These are phyloP conservation scores for Suillus brevipes DNA, from an alignment of 768 basidiomycete genomes.

Conservation along the genomic window DNA sequence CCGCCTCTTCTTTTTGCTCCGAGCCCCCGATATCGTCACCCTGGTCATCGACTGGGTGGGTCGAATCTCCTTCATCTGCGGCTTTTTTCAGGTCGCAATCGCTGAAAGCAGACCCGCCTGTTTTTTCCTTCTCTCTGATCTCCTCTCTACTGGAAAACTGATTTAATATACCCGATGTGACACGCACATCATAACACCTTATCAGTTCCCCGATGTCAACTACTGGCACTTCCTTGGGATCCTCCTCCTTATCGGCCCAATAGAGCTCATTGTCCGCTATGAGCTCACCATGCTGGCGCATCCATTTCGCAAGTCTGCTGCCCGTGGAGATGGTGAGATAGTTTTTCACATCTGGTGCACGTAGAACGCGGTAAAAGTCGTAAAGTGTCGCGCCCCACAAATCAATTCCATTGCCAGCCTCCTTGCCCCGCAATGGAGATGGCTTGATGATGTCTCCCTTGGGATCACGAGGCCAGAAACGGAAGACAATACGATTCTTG, in stretches of 20 bases:
- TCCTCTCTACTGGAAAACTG: constrained; percentile 6
- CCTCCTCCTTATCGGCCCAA: constrained; percentile 24
- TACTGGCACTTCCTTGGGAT: constrained; percentile 18
- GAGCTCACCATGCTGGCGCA: constrained; percentile 21
- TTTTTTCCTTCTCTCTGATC: not conserved
- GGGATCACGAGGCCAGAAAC: constrained; percentile 27
- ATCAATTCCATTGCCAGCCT: constrained; percentile 18
- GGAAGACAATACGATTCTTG: constrained; percentile 22
- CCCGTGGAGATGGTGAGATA: constrained; percentile 14
- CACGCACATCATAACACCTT: constrained; percentile 9
- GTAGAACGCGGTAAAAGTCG: constrained; percentile 24
- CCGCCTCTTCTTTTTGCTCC: not conserved
- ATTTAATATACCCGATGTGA: not conserved
- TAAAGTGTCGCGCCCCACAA: constrained; percentile 30
- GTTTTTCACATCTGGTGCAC: constrained; percentile 6
- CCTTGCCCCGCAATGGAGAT: constrained; percentile 13
- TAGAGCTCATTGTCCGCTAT: constrained; percentile 16
- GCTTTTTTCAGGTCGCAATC: not conserved
- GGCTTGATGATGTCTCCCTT: constrained; percentile 12
- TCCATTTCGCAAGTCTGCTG: constrained; percentile 17
- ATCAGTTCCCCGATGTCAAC: constrained; percentile 21
- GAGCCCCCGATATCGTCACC: not conserved
- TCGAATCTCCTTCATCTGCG: not conserved
- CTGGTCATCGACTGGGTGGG: not conserved
- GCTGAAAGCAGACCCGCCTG: not conserved